Base-by-base conservation (phyloP, 176 grass and related monocot species). In the Ananas comosus region DNA sequence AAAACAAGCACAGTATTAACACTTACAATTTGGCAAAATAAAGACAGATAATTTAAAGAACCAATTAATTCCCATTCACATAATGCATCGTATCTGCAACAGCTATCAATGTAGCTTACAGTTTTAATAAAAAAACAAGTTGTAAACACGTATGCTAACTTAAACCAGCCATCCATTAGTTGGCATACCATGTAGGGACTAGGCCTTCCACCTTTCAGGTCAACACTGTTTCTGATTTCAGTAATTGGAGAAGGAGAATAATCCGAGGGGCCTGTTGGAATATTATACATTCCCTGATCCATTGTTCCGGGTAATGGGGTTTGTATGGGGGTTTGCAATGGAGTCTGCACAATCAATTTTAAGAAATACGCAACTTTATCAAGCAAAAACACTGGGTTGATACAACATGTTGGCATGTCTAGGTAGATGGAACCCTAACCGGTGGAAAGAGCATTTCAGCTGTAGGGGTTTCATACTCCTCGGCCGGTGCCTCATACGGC, bases 391-490 rank as follows among this genome's bases (percentile, higher is more conserved):
- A 77, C n/a, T 48, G 53, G 71, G 47, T 58, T 63, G 6, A 58
- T 56, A 10, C 7, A 73, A 80, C 24, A 13, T 10, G 3, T 48
- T 42, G 10, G 29, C 11, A 29, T 53, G 49, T 13, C 8, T 16
- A 22, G 9, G 16, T n/a, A 58, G 48, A 48, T 16, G 64, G 54
- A 53, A 50, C 13, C 10, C 59, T 78, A 64, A 95, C 87, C 70
- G 84, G 91, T 50, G 91, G 91, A 73, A 95, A 95, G 63, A 95
- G 73, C 81, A 95, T 95, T 69, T 95, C 91, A 13, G 91, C 87
- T 3, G 85, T 91, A 56, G 82, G 88, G 22, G 94, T 99, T 84
- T 91, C 89, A 66, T 99, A 99, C 82, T 99, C 94, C 89, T 99
- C 94, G 2, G 82, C 73, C 54, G 84, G 85, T 6, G 79, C 94